phyloP scores from a whole-genome alignment of 2,329 filamentous ascomycete species.

The Apiospora saccharicola region DNA sequence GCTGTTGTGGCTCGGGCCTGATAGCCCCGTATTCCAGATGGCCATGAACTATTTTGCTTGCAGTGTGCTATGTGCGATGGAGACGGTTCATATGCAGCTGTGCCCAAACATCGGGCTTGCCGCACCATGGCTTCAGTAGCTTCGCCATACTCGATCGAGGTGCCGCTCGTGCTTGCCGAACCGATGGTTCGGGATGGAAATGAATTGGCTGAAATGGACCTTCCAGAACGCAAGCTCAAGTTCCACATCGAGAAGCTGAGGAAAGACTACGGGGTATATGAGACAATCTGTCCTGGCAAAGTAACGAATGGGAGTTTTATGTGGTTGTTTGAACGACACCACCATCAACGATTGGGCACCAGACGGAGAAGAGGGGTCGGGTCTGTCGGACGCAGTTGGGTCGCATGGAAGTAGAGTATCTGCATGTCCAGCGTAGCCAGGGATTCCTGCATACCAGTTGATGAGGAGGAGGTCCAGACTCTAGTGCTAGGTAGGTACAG shows the following conservation, averaged over 20 bases:
- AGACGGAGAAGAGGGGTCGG: slow-evolving; percentile 16
- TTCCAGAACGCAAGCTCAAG: slow-evolving; percentile 6
- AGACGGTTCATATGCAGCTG: slow-evolving; percentile 8
- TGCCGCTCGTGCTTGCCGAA: slow-evolving; percentile 1
- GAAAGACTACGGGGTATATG: not conserved
- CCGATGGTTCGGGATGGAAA: slow-evolving; percentile 15
- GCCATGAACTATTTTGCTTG: not conserved
- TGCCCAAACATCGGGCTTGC: slow-evolving; percentile 15
- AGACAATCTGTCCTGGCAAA: not conserved
- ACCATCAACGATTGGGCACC: slow-evolving; percentile 18
- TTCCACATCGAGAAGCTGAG: slow-evolving; percentile 5
- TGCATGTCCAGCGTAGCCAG: slow-evolving; percentile 1
- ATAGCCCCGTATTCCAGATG: slow-evolving; percentile 2
- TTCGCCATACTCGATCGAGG: slow-evolving; percentile 13
- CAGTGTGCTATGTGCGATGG: slow-evolving; percentile 14
- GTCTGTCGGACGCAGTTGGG: slow-evolving; percentile 18
- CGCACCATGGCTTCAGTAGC: slow-evolving; percentile 6
- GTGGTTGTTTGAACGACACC: slow-evolving; percentile 15
- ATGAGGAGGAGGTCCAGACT: not conserved
- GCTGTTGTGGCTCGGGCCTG: not conserved
- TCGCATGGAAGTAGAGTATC: slow-evolving; percentile 8
- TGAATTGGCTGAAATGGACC: slow-evolving; percentile 5
- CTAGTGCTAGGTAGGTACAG: not conserved
- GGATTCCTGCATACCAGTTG: not conserved
- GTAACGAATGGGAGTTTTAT: slow-evolving; percentile 16